Base-by-base conservation (phyloP, 2,329 filamentous ascomycete genomes). In the Cryphonectria nitschkei region DNA sequence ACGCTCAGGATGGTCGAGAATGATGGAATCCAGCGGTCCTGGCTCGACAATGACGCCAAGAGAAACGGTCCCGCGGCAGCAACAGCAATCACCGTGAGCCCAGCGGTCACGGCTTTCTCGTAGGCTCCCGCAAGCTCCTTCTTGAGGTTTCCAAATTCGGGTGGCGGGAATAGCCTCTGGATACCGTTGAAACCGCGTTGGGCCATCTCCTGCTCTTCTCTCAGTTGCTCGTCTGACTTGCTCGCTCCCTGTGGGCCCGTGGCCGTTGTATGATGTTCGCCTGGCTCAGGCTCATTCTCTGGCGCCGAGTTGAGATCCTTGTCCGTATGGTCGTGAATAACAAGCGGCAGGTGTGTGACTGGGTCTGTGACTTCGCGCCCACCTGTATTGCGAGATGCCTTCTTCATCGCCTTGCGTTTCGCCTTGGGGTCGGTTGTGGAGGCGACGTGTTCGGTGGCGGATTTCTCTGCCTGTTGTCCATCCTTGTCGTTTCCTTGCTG, bases 361-460 rank as follows among this genome's bases (percentile, higher is more conserved):
- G 91, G 91, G 76, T 93, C 91, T 1, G 90, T 93, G 63, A 93
- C 91, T 76, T 91, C 85, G 71, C 85, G 82, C n/a, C 85, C 83
- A n/a, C 81, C 84, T 60, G 82, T 81, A 65, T 84, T 82, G 63
- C 80, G 78, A 65, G 81, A 82, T 14, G 75, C 78, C 70, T 82
- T 83, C 75, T 86, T 85, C 76, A 84, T 83, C 9, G 81, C 79
- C 70, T 86, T 86, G 34, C 84, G 82, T 76, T 85, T 83, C 71
- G 84, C 78, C 73, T 81, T 85, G 2, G 83, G 81, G 66, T 86
- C 82, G 41, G 81, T 74, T 1, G 81, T 74, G n/a, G 77, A 76
- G 2, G 79, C 81, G 11, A 79, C 81, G 2, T 76, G 71, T 68
- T 83, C 81, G 0, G 81, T 81, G 16, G 79, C 80, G 1, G 80